Base-by-base conservation (phyloP, 2,329 filamentous ascomycete species). In the Nigrograna mackinnonii region DNA sequence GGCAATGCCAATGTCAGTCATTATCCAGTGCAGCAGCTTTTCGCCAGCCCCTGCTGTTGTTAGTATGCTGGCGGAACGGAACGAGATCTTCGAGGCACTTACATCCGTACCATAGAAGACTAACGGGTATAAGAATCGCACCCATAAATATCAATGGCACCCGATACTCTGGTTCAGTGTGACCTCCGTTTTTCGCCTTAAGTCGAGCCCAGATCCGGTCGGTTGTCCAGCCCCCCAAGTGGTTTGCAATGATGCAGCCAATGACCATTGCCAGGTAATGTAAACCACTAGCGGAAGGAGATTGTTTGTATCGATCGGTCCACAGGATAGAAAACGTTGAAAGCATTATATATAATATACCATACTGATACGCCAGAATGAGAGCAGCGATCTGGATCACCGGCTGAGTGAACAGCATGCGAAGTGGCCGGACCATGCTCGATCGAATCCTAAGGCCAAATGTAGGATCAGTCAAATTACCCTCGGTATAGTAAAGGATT, bases 391-490 rank as follows among this genome's bases (percentile, higher is more conserved):
- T 47, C 39, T 76, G 71, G 16, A 78, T 70, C 31, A 79, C 75
- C 0, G 81, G 72, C 24, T 78, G 79, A 9, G 76, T 70, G 6
- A 83, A 60, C 16, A 79, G 68, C 22, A 83, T 70, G 46, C 75
- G 77, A 4, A 75, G 76, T 1, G 79, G 79, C 2, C 84, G 66
- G 20, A 71, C 48, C 39, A 79, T 66, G 16, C 67, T 58, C 4
- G 45, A 20, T 21, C 43, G 44, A 13, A 55, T 30, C 13, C 39
- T 36, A 2, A 37, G 22, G 3, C 28, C 31, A 4, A 54, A n/a
- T 7, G 42, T 45, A n/a, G 36, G 36, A 26, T 20, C 32, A 14
- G 9, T 18, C 20, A 41, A 24, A 9, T 53, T 39, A 11, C 35
- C 44, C 2, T 41, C 19, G 6, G 52, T 44, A 20, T 44, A 43